A percentile compares a stretch with the other conserved stretches of the same genome.
phyloP scores from a whole-genome alignment of 176 grass and related monocot species.

The Typha latifolia region DNA sequence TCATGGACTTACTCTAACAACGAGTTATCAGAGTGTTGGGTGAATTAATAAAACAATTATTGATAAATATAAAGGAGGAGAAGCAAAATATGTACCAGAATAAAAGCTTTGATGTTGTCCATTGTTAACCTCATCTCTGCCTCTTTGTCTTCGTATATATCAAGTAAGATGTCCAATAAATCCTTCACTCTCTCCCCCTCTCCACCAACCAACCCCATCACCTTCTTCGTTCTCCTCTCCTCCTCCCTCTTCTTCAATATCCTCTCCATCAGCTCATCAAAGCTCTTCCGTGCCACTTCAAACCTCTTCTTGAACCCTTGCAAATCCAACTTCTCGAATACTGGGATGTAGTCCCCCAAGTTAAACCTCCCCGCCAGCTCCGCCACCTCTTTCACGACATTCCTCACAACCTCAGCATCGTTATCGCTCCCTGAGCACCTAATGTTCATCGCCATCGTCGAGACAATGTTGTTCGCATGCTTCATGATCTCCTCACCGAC shows the following conservation, averaged over 20 bases:
- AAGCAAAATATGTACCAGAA: no score
- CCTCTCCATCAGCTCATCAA: constrained; percentile 37
- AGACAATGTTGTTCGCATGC: constrained; percentile 42
- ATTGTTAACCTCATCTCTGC: constrained; percentile 41
- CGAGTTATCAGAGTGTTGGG: no score
- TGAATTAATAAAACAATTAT: no score
- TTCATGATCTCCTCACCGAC: no score
- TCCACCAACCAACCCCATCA: background rate
- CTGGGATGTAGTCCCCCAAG: constrained; percentile 33
- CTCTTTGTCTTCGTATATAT: constrained; percentile 24
- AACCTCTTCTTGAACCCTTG: constrained; percentile 37
- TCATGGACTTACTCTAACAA: no score
- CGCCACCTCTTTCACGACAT: constrained; percentile 40
- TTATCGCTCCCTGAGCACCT: background rate
- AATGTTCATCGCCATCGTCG: constrained; percentile 28
- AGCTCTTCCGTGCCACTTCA: constrained; percentile 23
- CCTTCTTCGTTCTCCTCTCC: background rate
- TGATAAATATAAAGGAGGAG: no score
- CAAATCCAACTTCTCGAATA: constrained; percentile 37
- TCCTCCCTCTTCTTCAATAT: constrained; percentile 34
- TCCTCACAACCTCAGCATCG: constrained; percentile 21
- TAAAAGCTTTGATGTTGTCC: constrained; percentile 71
- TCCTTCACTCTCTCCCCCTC: constrained; percentile 19
- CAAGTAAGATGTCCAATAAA: constrained; percentile 51
- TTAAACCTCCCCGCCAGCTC: constrained; percentile 58